Base-by-base conservation (phyloP, 1,284 basidiomycete species). In the Kwoniella shivajii region DNA sequence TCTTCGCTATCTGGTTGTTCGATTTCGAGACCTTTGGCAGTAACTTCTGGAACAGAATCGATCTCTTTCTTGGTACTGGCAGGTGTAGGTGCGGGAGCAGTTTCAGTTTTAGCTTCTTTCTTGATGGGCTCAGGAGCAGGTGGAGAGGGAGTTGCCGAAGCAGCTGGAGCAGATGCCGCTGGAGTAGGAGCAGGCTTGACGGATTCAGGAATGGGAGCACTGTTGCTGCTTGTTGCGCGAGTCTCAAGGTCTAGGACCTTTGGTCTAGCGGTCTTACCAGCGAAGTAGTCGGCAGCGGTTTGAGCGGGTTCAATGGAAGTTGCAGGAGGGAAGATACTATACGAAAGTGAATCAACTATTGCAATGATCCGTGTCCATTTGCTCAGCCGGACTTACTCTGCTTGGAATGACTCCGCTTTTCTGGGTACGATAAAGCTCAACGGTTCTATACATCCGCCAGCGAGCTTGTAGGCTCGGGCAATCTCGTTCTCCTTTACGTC, bases 381-480 rank as follows among this genome's bases (percentile, higher is more conserved):
- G 16, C 27, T 18, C 26, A 39, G 39, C 16, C 16, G 7, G 20
- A 61, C 74, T 60, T 46, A 76, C 74, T 78, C 77, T 16, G 72
- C 63, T 59, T 78, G 77, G 74, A 78, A 78, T 38, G 65, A 70
- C 55, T 78, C 77, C 16, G 76, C 70, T 64, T 89, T 93, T 65
- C 94, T 85, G 11, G 94, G 95, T 18, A 97, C 92, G 68, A 93
- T 88, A 80, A 97, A 98, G 1, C 86, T 86, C 67, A 98, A 88
- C 2, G 93, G 90, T 74, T 97, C 92, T 59, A 97, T 85, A 31
- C 82, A 81, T 22, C 80, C 80, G 1, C 84, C 86, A 4, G 87
- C 84, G 27, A 97, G 84, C 79, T 99, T 99, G 85, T 92, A 97
- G 0, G 90, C 92, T 41, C 92, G 85, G 1, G 92, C 94, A 66